Evolutionary conservation across 169 alveolate species (phyloP).

Genomic region (Perkinsus olseni): DNA sequence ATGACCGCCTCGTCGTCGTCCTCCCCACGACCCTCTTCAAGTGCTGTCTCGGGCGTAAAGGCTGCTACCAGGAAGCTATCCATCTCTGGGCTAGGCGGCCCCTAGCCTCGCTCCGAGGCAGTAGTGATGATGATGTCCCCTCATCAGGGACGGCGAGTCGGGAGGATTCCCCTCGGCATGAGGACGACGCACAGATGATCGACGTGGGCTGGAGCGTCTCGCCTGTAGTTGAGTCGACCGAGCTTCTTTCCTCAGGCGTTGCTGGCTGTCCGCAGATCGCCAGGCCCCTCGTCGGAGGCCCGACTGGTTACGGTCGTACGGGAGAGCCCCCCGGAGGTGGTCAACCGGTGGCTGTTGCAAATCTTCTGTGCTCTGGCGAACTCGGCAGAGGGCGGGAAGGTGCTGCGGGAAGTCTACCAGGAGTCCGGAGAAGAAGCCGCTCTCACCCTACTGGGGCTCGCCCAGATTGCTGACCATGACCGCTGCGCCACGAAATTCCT

Average conservation of each 20-base stretch:
- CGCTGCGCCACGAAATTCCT: background rate
- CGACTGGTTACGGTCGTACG: background rate
- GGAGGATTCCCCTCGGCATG: background rate
- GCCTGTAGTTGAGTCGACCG: too few species aligned
- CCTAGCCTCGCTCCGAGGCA: background rate
- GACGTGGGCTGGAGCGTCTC: background rate
- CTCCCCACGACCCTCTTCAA: background rate
- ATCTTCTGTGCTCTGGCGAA: background rate
- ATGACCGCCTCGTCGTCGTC: background rate
- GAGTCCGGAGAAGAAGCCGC: background rate
- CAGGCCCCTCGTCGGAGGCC: background rate
- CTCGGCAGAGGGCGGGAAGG: background rate
- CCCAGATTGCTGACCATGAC: background rate
- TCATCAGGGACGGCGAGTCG: background rate
- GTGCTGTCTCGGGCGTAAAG: background rate
- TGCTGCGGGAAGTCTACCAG: background rate
- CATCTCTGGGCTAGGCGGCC: background rate
- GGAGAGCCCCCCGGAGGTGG: background rate
- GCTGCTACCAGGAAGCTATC: background rate
- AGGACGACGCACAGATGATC: background rate
- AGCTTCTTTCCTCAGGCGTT: background rate
- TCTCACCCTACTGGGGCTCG: background rate
- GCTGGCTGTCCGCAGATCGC: background rate
- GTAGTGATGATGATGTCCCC: background rate
- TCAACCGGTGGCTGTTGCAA: background rate